A percentile compares a stretch with the other conserved stretches of the same genome.
Conservation (phyloP, 2,329 filamentous ascomycete species). For the Herpotrichia juniperi region DNA sequence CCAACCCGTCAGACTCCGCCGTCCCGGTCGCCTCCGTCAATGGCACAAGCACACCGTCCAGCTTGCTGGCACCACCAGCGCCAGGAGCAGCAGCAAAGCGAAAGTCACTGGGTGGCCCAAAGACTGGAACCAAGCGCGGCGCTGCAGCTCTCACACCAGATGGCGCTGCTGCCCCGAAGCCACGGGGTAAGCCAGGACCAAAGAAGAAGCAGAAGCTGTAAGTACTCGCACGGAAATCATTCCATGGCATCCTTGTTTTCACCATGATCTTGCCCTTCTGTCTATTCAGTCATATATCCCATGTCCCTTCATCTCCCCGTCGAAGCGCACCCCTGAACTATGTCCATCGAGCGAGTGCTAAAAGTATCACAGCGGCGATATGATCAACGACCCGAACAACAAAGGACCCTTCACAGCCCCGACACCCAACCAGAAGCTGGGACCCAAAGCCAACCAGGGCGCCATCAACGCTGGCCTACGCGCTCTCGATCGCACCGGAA, state of each 20-base stretch:
- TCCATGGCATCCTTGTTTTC: not conserved
- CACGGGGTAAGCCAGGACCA: conserved; percentile 85
- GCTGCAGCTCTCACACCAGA: conserved; percentile 61
- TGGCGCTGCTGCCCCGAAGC: conserved; percentile 61
- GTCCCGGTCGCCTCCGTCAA: conserved; percentile 43
- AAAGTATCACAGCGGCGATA: conserved; percentile 53
- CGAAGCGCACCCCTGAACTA: conserved; percentile 34
- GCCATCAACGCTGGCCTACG: conserved; percentile 97
- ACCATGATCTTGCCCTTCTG: not conserved
- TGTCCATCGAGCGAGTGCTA: conserved; percentile 24
- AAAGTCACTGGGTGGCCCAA: conserved; percentile 75
- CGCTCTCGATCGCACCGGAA: conserved; percentile 88
- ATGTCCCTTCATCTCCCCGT: conserved; percentile 4
- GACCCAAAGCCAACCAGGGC: conserved; percentile 94
- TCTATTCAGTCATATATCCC: not conserved
- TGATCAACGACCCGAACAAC: conserved; percentile 50
- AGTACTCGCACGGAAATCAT: conserved; percentile 51
- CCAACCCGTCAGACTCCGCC: conserved; percentile 51
- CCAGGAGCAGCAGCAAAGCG: conserved; percentile 69
- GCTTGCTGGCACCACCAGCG: conserved; percentile 52
- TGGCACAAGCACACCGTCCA: conserved; percentile 41
- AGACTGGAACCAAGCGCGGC: conserved; percentile 67
- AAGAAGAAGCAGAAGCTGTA: conserved; percentile 97
- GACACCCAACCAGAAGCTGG: conserved; percentile 76
- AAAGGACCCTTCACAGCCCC: conserved; percentile 49